Evolutionary conservation across 768 basidiomycete species (phyloP), one percentile per base, ranked within the genome.

Genomic region (Epithele typhae): DNA sequence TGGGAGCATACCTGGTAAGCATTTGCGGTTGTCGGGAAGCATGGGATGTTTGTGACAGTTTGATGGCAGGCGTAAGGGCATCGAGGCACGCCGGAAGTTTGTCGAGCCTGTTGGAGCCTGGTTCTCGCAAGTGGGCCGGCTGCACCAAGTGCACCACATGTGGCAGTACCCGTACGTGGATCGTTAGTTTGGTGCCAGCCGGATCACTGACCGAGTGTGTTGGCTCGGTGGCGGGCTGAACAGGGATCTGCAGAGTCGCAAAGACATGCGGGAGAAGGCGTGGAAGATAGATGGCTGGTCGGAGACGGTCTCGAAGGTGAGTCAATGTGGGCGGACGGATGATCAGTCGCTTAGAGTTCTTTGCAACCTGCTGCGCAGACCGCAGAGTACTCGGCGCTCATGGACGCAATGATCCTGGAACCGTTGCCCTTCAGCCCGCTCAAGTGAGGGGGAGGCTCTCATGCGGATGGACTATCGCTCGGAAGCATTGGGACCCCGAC

Each of bases 271-370:
- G 34, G 89, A 95, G 65, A 79, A 84, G 63, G 92, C 93, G 19
- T 99, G 95, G 95, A 79, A 89, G 59, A 75, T 92, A 55, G 91
- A 94, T 51, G 92, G 92, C 4, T 99, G 95, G 95, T 87, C 88
- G 36, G 89, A 90, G 65, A 95, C 92, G 0, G 92, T 95, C 25
- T 82, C 84, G 51, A 92, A 94, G 83, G 93, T 83, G 55, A 53
- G 73, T 40, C 17, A 19, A 17, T 39, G 5, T 22, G 24, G 2
- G 23, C 11, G 25, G 37, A n/a, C 22, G 18, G 35, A 12, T 30
- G 27, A 30, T 30, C 27, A 14, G 27, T 30, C 27, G 14, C 8
- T 7, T 30, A 30, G 27, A 30, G 27, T 30, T 30, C 8, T 30
- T 30, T 7, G 8, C 14, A 30, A 30, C 14, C 8, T 7, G 8